Percentiles rank a stretch among this genome's conserved stretches.
Evolutionary conservation across 129 eudicot genomes (phyloP).

Genomic region (Gnaphalium uliginosum): DNA sequence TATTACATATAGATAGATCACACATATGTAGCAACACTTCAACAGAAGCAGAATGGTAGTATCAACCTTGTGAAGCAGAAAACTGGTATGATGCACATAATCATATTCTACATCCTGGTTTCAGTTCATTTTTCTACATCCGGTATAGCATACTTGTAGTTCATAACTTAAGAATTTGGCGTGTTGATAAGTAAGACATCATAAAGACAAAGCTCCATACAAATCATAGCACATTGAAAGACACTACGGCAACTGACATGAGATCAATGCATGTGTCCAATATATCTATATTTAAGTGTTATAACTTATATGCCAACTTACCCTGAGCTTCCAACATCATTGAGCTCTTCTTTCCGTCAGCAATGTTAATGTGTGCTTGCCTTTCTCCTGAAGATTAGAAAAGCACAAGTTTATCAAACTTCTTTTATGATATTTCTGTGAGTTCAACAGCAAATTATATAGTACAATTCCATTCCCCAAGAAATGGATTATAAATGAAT

Average conservation of each 20-base stretch:
- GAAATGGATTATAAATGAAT: neutral
- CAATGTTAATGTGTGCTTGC: conserved; percentile 78
- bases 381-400: conserved; percentile 63
- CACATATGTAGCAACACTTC: neutral
- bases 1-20: neutral
- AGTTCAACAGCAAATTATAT: conserved; percentile 11
- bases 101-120: neutral
- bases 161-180: no score
- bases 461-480: neutral
- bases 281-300: neutral
- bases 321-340: conserved; percentile 89
- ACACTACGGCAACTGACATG: neutral
- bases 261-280: conserved; percentile 3
- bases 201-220: neutral
- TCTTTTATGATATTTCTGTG: conserved; percentile 4
- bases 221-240: neutral
- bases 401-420: neutral
- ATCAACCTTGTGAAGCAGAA: neutral
- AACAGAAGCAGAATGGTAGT: neutral
- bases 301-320: conserved; percentile 31
- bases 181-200: neutral
- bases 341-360: conserved; percentile 77
- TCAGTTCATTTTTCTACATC: neutral
- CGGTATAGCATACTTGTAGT: neutral
- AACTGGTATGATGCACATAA: neutral